These are phyloP conservation scores for Nicotiana attenuata DNA, from an alignment of 257 asterid species.

Conservation along the genomic window DNA sequence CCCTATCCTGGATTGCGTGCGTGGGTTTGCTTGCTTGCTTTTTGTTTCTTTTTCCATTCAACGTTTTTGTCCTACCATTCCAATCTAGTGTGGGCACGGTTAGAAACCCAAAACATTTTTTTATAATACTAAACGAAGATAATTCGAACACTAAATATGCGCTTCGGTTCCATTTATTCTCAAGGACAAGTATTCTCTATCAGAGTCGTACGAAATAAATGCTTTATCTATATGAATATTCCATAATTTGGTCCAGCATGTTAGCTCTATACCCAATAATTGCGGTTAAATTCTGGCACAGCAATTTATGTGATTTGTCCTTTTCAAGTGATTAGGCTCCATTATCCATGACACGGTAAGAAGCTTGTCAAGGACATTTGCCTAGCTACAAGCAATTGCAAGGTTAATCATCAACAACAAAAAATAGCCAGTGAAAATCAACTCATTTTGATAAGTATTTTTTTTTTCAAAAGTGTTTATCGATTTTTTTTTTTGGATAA, in stretches of 20 bases:
- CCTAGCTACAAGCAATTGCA: background rate
- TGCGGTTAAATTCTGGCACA: background rate
- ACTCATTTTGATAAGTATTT: too few species aligned
- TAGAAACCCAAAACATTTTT: background rate
- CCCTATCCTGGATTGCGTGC: background rate
- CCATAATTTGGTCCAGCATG: background rate
- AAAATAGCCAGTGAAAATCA: too few species aligned
- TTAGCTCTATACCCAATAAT: background rate
- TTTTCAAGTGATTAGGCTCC: background rate
- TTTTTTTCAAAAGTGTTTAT: too few species aligned
- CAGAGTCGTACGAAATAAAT: background rate
- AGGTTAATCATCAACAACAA: background rate
- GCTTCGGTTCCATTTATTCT: background rate
- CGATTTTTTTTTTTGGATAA: too few species aligned
- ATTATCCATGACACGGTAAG: background rate
- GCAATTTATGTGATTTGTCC: background rate
- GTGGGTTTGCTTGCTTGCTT: background rate
- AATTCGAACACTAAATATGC: background rate
- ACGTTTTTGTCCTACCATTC: background rate
- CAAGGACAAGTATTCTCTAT: background rate
- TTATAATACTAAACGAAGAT: too few species aligned
- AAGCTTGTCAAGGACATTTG: background rate
- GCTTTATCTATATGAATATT: background rate
- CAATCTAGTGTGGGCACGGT: background rate
- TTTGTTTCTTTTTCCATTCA: background rate